phyloP scores from a whole-genome alignment of 306 rosid genomes.

The Spatholobus suberectus region DNA sequence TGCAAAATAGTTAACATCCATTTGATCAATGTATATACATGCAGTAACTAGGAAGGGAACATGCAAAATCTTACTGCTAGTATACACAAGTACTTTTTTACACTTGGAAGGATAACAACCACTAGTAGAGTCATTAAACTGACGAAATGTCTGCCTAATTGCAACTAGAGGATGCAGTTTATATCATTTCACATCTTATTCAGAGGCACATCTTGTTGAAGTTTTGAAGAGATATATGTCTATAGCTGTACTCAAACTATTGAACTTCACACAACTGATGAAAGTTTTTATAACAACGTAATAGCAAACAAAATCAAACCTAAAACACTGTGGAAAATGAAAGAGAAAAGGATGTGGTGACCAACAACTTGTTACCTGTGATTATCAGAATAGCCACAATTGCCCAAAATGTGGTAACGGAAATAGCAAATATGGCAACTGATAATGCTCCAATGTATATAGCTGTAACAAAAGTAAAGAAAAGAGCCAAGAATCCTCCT shows the following conservation, averaged over 20 bases:
- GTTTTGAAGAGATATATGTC: slow-evolving; percentile 18
- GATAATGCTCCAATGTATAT: slow-evolving; percentile 86
- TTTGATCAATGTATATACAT: slow-evolving; percentile 8
- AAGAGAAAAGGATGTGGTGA: slow-evolving; percentile 25
- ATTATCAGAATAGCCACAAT: slow-evolving; percentile 66
- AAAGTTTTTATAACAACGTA: background rate
- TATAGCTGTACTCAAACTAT: slow-evolving; percentile 13
- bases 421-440: slow-evolving; percentile 70
- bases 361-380: slow-evolving; percentile 62
- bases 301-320: slow-evolving; percentile 29
- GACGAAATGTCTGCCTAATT: background rate
- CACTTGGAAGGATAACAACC: slow-evolving; percentile 13
- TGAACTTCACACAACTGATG: slow-evolving; percentile 17
- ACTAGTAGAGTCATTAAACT: slow-evolving; percentile 14
- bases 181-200: background rate
- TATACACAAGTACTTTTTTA: background rate
- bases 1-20: background rate
- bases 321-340: slow-evolving; percentile 2
- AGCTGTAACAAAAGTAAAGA: slow-evolving; percentile 69
- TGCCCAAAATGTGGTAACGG: slow-evolving; percentile 65
- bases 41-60: background rate
- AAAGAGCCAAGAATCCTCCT: slow-evolving; percentile 95
- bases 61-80: background rate
- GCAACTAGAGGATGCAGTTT: slow-evolving; percentile 30
- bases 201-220: slow-evolving; percentile 34